Evolutionary conservation across 305 asterid genomes (phyloP), one percentile per base, ranked within the genome.

Genomic region (Petunia hybrid): DNA sequence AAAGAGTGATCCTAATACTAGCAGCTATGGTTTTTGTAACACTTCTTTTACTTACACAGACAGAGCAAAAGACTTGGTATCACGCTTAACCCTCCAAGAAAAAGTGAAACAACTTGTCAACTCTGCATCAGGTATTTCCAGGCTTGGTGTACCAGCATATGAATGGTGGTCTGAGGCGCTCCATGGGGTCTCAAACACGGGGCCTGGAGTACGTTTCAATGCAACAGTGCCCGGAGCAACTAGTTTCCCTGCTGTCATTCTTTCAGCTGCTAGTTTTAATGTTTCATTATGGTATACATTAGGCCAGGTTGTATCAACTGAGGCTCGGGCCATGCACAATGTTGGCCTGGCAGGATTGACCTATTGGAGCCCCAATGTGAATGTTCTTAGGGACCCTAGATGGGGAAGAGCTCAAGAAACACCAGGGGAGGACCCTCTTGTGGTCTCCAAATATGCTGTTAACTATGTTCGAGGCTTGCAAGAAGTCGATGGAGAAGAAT

Each of bases 91-190:
- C 2, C 84, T 85, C 16, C 60, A 78, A 67, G 87, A 85, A 64
- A 85, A 85, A 42, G 84, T 78, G 48, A 63, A 77, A 40, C 80
- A 75, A 8, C 56, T 85, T 12, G 80, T 74, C 4, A 75, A 79
- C 86, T 83, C 83, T 77, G 93, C 95, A 7, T 22, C 83, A 13
- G 93, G 92, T n/a, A 67, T 91, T 65, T 87, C 92, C 10, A 85
- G 93, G 46, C 84, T 92, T 0, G 92, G 93, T 35, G 75, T 92
- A 39, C 92, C 92, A 40, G 85, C 89, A 77, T 91, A 92, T 82
- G 87, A 87, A 55, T 91, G 94, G 97, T 91, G 97, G 97, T 91
- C 92, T 42, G 95, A 92, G 88, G 95, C 97, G 35, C 87, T 92
- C 40, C 95, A 92, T 59, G 97, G 95, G 2, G 97, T 92, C 14